Conservation (phyloP, 1,284 basidiomycete species). For the Peniophora sp. region DNA sequence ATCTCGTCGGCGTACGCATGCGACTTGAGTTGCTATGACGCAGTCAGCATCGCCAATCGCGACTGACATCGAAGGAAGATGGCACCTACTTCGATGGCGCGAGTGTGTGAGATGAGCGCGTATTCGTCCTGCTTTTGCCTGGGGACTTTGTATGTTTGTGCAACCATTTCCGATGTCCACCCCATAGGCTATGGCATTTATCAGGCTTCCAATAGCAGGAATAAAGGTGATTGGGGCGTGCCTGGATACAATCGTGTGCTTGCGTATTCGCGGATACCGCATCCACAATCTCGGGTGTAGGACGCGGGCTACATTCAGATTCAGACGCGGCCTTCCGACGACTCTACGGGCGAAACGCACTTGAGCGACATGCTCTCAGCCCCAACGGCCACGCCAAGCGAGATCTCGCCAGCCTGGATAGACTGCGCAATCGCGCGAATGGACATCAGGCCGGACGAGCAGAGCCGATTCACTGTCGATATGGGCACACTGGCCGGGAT, state of each 20-base stretch:
- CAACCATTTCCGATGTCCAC: constrained; percentile 88
- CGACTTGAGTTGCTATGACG: constrained; percentile 36
- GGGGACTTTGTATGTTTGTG: constrained; percentile 64
- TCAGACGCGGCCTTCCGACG: background rate
- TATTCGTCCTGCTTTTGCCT: constrained; percentile 77
- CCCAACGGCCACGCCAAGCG: constrained; percentile 74
- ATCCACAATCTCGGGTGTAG: constrained; percentile 66
- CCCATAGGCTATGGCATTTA: constrained; percentile 70
- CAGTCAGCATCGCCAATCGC: background rate
- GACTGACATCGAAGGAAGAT: constrained; percentile 6
- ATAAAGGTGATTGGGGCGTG: constrained; percentile 20
- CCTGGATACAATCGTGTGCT: constrained; percentile 73
- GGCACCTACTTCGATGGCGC: constrained; percentile 54
- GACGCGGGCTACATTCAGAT: constrained; percentile 49
- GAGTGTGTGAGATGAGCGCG: constrained; percentile 74
- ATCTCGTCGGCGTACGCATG: constrained; percentile 73
- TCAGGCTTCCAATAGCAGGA: background rate
- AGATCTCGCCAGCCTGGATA: constrained; percentile 61
- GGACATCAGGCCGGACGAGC: constrained; percentile 82
- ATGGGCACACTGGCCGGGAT: constrained; percentile 68
- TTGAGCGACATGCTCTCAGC: constrained; percentile 82
- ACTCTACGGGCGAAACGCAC: constrained; percentile 31
- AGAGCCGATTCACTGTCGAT: constrained; percentile 72
- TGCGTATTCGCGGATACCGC: constrained; percentile 41
- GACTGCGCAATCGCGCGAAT: constrained; percentile 75